Percentiles rank a stretch among this genome's conserved stretches.
These are phyloP conservation scores for Suhomyces guaymorum DNA, from an alignment of 1,139 yeast species.

Conservation along the genomic window DNA sequence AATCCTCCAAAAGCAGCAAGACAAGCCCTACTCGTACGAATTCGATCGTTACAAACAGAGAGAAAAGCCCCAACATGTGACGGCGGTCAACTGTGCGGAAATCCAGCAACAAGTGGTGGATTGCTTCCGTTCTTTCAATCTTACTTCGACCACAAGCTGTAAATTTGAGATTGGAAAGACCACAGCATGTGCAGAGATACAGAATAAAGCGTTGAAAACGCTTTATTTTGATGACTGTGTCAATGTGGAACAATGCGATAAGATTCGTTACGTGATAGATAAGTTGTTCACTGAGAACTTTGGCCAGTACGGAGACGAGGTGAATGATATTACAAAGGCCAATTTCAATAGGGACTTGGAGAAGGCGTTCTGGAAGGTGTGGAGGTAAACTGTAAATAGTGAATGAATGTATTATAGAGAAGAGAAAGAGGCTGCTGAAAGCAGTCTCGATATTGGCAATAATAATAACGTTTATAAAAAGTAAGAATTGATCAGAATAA, in stretches of 20 bases:
- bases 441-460: no score
- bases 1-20: slow-evolving; percentile 23
- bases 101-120: slow-evolving; percentile 40
- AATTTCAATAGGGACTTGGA: slow-evolving; percentile 37
- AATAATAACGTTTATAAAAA: no score
- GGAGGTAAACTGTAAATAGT: slow-evolving; percentile 37
- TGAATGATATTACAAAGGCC: slow-evolving; percentile 28
- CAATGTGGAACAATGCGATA: slow-evolving; percentile 39
- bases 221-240: slow-evolving; percentile 45
- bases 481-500: no score
- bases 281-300: slow-evolving; percentile 39
- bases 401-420: no score
- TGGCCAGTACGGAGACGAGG: slow-evolving; percentile 41
- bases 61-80: slow-evolving; percentile 28
- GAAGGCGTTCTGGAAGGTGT: slow-evolving; percentile 33
- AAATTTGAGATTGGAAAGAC: slow-evolving; percentile 29
- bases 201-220: slow-evolving; percentile 36
- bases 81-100: slow-evolving; percentile 45
- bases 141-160: slow-evolving; percentile 31
- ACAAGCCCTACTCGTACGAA: slow-evolving; percentile 26
- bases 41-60: slow-evolving; percentile 36
- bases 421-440: no score
- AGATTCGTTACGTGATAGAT: slow-evolving; percentile 40
- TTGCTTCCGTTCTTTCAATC: slow-evolving; percentile 39
- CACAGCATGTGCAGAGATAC: slow-evolving; percentile 36